Conservation (phyloP, 176 grass and related monocot genomes). For the Hordeum vulgare region MorexV3_pseudomolecules_assembly NC_058520.1:573008050-573008549, state of each 20-base stretch:
- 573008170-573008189: no score
- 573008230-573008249: no score
- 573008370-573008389: not conserved
- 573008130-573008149: no score
- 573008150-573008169: no score
- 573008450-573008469: not conserved
- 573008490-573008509: not conserved
- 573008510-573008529: not conserved
- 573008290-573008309: not conserved
- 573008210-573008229: no score
- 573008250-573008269: no score
- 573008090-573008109: no score
- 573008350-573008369: not conserved
- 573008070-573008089: conserved; percentile 4
- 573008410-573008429: not conserved
- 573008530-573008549: not conserved
- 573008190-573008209: no score
- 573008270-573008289: conserved; percentile 11
- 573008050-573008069: not conserved
- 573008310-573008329: not conserved
- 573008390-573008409: not conserved
- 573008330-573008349: not conserved
- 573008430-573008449: not conserved
- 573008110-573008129: no score
- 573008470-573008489: not conserved